These are phyloP conservation scores for Colletotrichum sp. DNA, from an alignment of 2,329 filamentous ascomycete genomes.

Conservation along the genomic window DNA sequence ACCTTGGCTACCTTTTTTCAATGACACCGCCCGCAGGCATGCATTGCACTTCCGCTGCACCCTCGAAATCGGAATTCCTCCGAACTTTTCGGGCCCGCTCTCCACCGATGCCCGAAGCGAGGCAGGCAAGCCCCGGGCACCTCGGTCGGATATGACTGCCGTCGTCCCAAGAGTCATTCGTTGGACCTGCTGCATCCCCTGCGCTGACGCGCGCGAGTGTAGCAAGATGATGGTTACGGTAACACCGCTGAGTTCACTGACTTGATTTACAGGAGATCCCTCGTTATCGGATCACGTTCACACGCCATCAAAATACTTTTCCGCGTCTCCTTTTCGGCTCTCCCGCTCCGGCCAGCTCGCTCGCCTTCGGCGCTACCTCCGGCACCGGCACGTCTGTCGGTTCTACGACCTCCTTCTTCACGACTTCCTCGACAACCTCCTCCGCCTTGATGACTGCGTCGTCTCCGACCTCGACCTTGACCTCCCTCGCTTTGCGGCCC, in stretches of 20 bases:
- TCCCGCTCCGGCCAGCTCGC: neutral
- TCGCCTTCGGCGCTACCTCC: neutral
- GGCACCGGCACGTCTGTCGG: neutral
- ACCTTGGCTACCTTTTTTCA: neutral
- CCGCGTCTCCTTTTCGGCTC: neutral
- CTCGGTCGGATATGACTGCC: slow-evolving; percentile 4
- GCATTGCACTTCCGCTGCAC: neutral
- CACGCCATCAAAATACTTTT: neutral
- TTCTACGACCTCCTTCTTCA: slow-evolving; percentile 18
- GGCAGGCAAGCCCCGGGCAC: slow-evolving; percentile 3
- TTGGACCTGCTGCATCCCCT: neutral
- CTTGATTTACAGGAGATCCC: neutral
- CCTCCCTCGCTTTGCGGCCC: slow-evolving; percentile 55
- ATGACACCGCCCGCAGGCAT: neutral
- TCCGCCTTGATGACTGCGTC: slow-evolving; percentile 23
- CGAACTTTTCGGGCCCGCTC: neutral
- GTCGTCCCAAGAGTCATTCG: neutral
- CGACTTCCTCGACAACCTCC: slow-evolving; percentile 34
- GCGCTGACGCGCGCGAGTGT: neutral
- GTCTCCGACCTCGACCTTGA: slow-evolving; percentile 26
- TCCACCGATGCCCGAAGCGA: neutral
- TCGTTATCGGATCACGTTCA: neutral
- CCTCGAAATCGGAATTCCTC: neutral
- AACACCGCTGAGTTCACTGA: neutral
- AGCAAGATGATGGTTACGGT: neutral